Conservation (phyloP, 306 rosid species). For the Crotalaria pallida region DNA sequence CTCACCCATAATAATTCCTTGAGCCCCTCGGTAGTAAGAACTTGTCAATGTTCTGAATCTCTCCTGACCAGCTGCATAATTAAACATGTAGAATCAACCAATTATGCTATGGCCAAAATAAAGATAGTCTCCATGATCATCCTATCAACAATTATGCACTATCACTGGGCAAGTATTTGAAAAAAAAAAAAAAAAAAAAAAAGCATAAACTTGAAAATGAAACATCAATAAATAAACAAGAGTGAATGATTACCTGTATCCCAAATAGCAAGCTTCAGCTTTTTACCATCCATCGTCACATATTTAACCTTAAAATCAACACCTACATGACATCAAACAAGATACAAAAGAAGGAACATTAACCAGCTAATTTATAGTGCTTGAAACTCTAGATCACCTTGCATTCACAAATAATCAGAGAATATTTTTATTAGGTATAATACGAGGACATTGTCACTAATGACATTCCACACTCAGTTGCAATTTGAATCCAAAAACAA, state of each 20-base stretch:
- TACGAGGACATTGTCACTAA: neutral
- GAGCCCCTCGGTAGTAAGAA: slow-evolving; percentile 95
- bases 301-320: slow-evolving; percentile 85
- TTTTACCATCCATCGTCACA: slow-evolving; percentile 50
- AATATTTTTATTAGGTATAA: neutral
- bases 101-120: neutral
- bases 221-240: slow-evolving; percentile 6
- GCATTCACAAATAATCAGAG: neutral
- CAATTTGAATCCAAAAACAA: neutral
- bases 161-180: neutral
- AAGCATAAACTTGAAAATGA: neutral
- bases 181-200: too few species aligned
- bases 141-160: neutral
- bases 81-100: slow-evolving; percentile 21
- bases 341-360: neutral
- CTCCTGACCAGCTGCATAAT: slow-evolving; percentile 90
- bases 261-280: slow-evolving; percentile 85
- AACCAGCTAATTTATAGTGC: neutral
- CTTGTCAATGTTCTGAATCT: slow-evolving; percentile 94
- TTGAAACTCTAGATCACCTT: neutral
- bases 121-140: neutral
- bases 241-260: slow-evolving; percentile 53
- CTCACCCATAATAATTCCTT: slow-evolving; percentile 90
- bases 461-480: neutral
- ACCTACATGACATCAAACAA: slow-evolving; percentile 35